Evolutionary conservation across 352 stramenopile genomes (phyloP), one percentile per base, ranked within the genome.

Genomic region (Phytophthora brassicae): DNA sequence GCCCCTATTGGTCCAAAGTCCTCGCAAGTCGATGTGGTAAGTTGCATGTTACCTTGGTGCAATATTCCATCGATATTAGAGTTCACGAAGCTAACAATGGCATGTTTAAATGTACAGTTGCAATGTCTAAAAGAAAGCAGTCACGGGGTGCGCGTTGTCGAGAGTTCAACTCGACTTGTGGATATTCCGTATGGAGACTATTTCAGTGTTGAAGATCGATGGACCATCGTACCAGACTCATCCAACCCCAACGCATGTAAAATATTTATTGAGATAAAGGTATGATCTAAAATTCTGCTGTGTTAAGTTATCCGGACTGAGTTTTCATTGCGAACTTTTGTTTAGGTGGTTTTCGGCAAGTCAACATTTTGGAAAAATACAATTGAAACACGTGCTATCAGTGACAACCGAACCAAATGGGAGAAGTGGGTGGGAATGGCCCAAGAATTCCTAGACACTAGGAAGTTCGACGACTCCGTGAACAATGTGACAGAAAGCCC

Each of bases 181-280:
- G 86, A 95, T 62, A 92, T 95, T 53, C 86, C 86, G 5, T 95
- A 95, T 55, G 84, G 86, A 19, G 86, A 95, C 61, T 94, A 90
- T 66, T 95, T 95, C 44, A 92, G 81, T 53, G 86, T 95, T 3
- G 84, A 94, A 59, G 83, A 92, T 24, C 79, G 86, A 5, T 94
- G 85, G 80, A 90, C 80, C 13, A 73, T 95, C 39, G 68, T 84
- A n/a, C 75, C 80, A 6, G 57, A 74, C 38, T 42, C 66, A n/a
- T 71, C 69, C 1, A 57, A 84, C 19, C 19, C 65, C 11, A 66
- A 77, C 23, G 62, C 71, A 4, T 91, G 79, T 67, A 77, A 80
- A 62, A 31, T 95, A 62, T 81, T 69, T 57, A 90, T 95, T 58
- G 84, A 95, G 50, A 50, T 91, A 17, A 92, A 90, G 71, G 83